Evolutionary conservation across 2,329 filamentous ascomycete genomes (phyloP).

Genomic region (Hymenoscyphus salicellus): DNA sequence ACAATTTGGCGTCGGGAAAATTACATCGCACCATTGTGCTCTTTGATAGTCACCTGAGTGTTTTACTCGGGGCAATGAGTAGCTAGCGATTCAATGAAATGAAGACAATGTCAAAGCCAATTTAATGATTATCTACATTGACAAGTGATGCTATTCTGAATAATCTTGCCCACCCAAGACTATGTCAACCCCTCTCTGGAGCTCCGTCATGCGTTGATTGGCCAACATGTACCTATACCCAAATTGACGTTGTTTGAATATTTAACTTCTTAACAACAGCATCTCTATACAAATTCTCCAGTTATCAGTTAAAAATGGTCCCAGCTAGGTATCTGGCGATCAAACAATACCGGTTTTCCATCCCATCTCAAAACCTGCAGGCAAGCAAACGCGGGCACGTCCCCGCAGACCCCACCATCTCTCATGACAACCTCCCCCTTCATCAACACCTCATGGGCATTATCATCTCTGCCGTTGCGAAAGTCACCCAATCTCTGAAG

Average conservation of each 20-base stretch:
- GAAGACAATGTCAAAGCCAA: slow-evolving; percentile 26
- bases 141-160: background rate
- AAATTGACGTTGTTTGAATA: too few relatives aligned
- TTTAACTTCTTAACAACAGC: background rate
- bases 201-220: too few relatives aligned
- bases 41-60: slow-evolving; percentile 24
- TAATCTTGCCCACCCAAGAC: too few relatives aligned
- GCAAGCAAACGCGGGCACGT: slow-evolving; percentile 15
- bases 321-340: background rate
- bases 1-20: slow-evolving; percentile 31
- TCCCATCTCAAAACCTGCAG: background rate
- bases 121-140: background rate
- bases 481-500: background rate
- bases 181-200: too few relatives aligned
- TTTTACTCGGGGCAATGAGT: slow-evolving; percentile 25
- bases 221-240: too few relatives aligned
- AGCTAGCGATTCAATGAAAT: slow-evolving; percentile 31
- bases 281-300: background rate
- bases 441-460: slow-evolving; percentile 4
- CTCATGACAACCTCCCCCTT: background rate
- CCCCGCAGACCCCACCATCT: slow-evolving; percentile 17
- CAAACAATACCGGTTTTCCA: background rate
- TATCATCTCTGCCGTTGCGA: background rate
- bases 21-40: slow-evolving; percentile 30
- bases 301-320: background rate